Base-by-base conservation (phyloP, 73 alveolate genomes). In the Uronychia setigera region DNA sequence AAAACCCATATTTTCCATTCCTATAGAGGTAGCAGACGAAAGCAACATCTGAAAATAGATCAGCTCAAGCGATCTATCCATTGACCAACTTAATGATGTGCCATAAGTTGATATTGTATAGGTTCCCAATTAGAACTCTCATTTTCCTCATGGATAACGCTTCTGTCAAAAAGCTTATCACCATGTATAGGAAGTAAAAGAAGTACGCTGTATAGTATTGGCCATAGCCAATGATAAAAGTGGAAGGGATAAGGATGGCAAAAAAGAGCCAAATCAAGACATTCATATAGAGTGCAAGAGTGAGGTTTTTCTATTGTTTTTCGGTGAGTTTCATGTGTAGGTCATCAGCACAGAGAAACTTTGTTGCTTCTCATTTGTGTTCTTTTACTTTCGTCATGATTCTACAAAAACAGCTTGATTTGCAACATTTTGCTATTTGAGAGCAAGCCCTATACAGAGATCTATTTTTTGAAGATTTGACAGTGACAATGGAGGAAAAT, bases 31-130 rank as follows among this genome's bases (percentile, higher is more conserved):
- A 76, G n/a, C 59, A 26, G 19, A 31, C 81, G 27, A 76, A 76
- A 5, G 81, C 81, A 5, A 76, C 81, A 27, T 76, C 81, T 28
- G 81, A 76, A 58, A 76, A 76, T 25, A 76, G 58, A 30, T 76
- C 81, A 35, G 32, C 32, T 76, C 81, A 26, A 76, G 81, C 81
- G 19, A 76, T 58, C 30, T 76, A 30, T 30, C 81, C 81, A 76
- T 25, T 29, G 1, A 76, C 59, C 46, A 76, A 11, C 32, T 32
- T 76, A 27, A 76, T 31, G 29, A 76, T 13, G 59, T 76, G 81
- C 46, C 46, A 76, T 5, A 76, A 13, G 59, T 76, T 76, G 27
- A 76, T 5, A 28, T 31, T 76, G 59, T 76, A 76, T 5, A 76
- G 35, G 32, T 76, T 76, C 29, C 29, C 81, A 26, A 76, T 31